Evolutionary conservation across 345 rosid genomes (phyloP), one percentile per base, ranked within the genome.

Genomic region (Melastoma malabathricum): DNA sequence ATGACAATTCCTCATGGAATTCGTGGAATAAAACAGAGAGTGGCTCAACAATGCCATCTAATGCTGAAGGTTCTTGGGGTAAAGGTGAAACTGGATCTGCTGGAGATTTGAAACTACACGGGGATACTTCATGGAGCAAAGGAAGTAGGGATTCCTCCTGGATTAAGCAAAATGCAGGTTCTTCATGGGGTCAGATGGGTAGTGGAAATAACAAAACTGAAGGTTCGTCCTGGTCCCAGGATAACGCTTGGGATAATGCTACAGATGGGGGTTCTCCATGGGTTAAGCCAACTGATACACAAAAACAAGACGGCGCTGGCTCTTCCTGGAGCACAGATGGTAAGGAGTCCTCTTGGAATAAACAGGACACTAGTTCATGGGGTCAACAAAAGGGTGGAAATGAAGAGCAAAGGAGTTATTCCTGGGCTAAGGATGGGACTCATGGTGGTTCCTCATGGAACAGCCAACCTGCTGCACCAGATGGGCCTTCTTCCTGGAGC

Each of bases 1-100:
- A 49, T 55, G 63, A 58, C 15, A 66, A 55, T 44, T 50, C 65
- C 34, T 45, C 58, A 23, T 62, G 73, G 77, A 57, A 31, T 44
- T 52, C 43, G 18, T 57, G 60, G 60, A 57, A 57, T 22, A 57
- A 48, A 10, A 47, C 55, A 23, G 58, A 60, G 44, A 59, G 22
- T 18, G 60, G 58, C 2, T 61, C 68, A 15, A 57, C 60, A 18
- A 44, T 27, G 54, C 44, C 58, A 10, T 34, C 31, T 16, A 25
- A 48, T 38, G 41, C 16, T 4, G 53, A 47, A 52, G 59, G 29
- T 47, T 54, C 65, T 5, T 58, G 65, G 67, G 48, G 22, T n/a
- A 68, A 65, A 55, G 55, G 45, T 22, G 55, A 49, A 2, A 52
- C 27, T 47, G 51, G 18, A 19, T 47, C 51, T 10, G 25, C 13